Evolutionary conservation across 345 rosid species (phyloP).

Genomic region (Lumnitzera racemosa): DNA sequence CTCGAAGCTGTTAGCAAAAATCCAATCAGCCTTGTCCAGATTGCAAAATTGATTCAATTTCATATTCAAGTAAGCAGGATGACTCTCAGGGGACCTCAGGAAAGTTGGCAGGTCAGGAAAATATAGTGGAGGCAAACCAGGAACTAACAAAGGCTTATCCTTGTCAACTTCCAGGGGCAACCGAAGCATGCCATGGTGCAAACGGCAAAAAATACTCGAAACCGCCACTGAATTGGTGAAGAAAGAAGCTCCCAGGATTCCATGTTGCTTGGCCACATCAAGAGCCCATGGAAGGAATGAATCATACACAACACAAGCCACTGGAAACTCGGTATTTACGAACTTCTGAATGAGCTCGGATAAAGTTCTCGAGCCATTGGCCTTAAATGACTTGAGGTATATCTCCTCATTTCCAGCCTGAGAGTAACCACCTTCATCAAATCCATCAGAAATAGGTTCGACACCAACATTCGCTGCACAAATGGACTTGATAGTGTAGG

Average conservation of each 20-base stretch:
- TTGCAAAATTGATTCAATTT: slow-evolving; percentile 48
- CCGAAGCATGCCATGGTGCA: slow-evolving; percentile 27
- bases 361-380: slow-evolving; percentile 44
- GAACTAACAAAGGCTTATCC: slow-evolving; percentile 25
- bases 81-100: slow-evolving; percentile 27
- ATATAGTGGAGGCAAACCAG: slow-evolving; percentile 47
- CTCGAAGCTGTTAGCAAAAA: slow-evolving; percentile 46
- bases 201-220: slow-evolving; percentile 31
- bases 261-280: slow-evolving; percentile 52
- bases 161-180: slow-evolving; percentile 29
- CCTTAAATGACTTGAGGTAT: slow-evolving; percentile 31
- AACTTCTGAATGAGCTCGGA: slow-evolving; percentile 32
- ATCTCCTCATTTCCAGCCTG: slow-evolving; percentile 27
- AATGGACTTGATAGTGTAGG: slow-evolving; percentile 43
- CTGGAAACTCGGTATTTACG: slow-evolving; percentile 21
- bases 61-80: slow-evolving; percentile 49
- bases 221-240: slow-evolving; percentile 61
- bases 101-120: slow-evolving; percentile 49
- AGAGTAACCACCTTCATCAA: slow-evolving; percentile 39
- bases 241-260: slow-evolving; percentile 48
- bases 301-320: slow-evolving; percentile 54
- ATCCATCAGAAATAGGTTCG: slow-evolving; percentile 66
- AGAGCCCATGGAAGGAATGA: slow-evolving; percentile 77
- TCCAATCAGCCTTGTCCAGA: slow-evolving; percentile 52
- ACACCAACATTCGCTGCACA: slow-evolving; percentile 30